Conservation (phyloP, 768 basidiomycete species). For the Cystoderma amianthinum region DNA sequence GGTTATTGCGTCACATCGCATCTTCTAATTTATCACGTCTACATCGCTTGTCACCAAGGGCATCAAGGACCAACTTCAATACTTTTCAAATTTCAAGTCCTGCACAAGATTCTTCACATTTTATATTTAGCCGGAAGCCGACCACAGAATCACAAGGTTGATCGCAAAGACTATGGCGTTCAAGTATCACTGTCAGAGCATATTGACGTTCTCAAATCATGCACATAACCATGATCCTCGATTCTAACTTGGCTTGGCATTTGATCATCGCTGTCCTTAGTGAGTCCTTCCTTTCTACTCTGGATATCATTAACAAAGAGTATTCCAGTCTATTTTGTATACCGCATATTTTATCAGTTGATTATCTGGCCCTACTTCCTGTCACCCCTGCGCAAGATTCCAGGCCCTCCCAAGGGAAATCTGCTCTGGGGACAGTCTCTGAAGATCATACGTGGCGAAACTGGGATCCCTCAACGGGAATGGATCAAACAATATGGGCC, state of each 20-base stretch:
- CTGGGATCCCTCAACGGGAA: slow-evolving; percentile 30
- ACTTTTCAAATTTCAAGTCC: too few relatives aligned
- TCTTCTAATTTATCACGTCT: too few relatives aligned
- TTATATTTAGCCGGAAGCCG: too few relatives aligned
- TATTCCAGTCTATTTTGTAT: slow-evolving; percentile 6
- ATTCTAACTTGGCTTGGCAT: neutral
- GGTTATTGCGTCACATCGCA: too few relatives aligned
- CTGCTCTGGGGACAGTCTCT: slow-evolving; percentile 29
- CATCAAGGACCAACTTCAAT: too few relatives aligned
- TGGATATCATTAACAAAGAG: neutral
- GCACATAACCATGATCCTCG: neutral
- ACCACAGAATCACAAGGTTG: too few relatives aligned
- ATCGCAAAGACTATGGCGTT: too few relatives aligned
- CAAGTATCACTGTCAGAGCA: too few relatives aligned
- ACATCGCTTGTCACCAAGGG: too few relatives aligned
- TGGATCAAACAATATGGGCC: slow-evolving; percentile 35
- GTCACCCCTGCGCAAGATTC: slow-evolving; percentile 28
- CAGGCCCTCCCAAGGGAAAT: slow-evolving; percentile 27
- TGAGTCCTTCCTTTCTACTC: neutral
- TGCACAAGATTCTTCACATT: too few relatives aligned
- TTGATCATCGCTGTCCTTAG: neutral
- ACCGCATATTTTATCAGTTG: slow-evolving; percentile 17
- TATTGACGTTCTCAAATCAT: too few relatives aligned
- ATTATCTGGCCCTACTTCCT: slow-evolving; percentile 24
- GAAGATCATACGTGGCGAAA: slow-evolving; percentile 28